Base-by-base conservation (phyloP, 345 rosid species). In the Turritis glabra region DNA sequence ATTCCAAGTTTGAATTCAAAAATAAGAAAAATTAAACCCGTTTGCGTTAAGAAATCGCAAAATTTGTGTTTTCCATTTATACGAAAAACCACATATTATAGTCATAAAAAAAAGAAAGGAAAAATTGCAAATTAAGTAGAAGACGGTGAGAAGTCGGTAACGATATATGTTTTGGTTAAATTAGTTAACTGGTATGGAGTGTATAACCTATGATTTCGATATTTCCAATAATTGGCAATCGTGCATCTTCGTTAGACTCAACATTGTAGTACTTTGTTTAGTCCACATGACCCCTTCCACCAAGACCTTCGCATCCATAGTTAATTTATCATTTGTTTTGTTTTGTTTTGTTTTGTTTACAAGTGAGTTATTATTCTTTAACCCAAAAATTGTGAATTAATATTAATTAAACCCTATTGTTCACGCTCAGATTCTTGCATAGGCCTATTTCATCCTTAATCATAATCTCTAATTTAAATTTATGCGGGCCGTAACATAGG, bases 241-340 rank as follows among this genome's bases (percentile, higher is more conserved):
- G 69, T 72, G 61, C 35, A 60, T 37, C 30, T 71, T 71, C 46
- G 26, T 71, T 33, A 44, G 46, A 44, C 17, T 59, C 56, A 58
- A 71, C 25, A 50, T 47, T 46, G 26, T 58, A 6, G 58, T 71
- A 15, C 17, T 51, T 33, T 51, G 23, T 51, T 33, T 32, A 5
- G 62, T 57, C 37, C 57, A 71, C 58, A 71, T 59, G 25, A 21
- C 55, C 37, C 19, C 35, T 41, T 32, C 35, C 35, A 58, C 47
- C 41, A 38, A 68, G 27, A 38, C 14, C 35, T 51, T 66, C 1
- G 5, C 59, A 67, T 66, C 33, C n/a, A n/a, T n/a, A n/a, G n/a
- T n/a, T n/a, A n/a, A n/a, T n/a, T n/a, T n/a, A n/a, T n/a, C n/a
- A n/a, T n/a, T n/a, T n/a, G n/a, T n/a, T n/a, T n/a, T n/a, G n/a